Evolutionary conservation across 805 yeast genomes (phyloP), one percentile per base, ranked within the genome.

Genomic region (Lipomyces yamadae): DNA sequence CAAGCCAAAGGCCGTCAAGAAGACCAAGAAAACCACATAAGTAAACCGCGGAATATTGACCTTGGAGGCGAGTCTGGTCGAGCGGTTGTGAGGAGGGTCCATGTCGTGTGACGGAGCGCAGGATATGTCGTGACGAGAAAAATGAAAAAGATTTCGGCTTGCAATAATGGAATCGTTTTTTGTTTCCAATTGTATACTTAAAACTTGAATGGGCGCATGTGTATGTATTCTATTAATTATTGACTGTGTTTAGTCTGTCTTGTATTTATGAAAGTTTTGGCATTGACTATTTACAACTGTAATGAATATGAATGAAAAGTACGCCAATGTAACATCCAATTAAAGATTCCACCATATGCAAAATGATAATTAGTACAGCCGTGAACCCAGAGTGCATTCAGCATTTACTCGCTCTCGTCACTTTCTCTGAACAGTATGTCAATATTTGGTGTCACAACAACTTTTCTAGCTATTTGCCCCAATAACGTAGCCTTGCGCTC

Each of bases 401-500:
- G n/a, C n/a, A 42, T 42, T 37, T 42, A 42, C 48, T 42, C 55
- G 55, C 55, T 52, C 13, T 18, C 60, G 13, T 48, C 63, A 29
- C 39, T 50, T 18, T 48, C 24, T 4, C 50, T 66, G n/a, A 71
- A 35, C 11, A 73, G 56, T 60, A 60, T 60, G 56, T 73, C 73
- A 10, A 76, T 61, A 53, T 81, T 80, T 2, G 92, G 92, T 0
- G 88, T 83, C 1, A 84, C 86, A 1, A 88, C 85, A 48, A 88
- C 75, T 74, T 87, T 86, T 34, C 84, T 84, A 29, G 81, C 79
- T 0, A 89, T 76, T 61, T 80, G 83, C 3, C 93, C 93, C 65
- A 89, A 71, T 52, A 81, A 78, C 60, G 79, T 80, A 6, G 84
- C 84, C 11, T 77, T 73, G 29, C 34, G 33, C 18, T 45, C n/a